A percentile compares a stretch with the other conserved stretches of the same genome.
Evolutionary conservation across 306 rosid species (phyloP).

Genomic region (Sechiopsis laciniata): DNA sequence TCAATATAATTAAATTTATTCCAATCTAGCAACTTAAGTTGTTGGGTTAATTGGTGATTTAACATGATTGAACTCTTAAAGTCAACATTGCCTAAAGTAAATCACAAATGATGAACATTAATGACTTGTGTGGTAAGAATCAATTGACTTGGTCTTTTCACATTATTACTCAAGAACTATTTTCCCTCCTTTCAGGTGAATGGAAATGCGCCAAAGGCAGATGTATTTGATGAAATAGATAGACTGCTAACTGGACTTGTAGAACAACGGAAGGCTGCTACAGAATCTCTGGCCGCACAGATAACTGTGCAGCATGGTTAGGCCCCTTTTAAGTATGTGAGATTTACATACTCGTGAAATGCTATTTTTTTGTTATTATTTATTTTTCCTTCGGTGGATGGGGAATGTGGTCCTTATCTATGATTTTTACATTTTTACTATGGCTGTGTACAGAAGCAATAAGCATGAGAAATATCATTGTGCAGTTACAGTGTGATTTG

Average conservation of each 20-base stretch:
- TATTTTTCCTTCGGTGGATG: background rate
- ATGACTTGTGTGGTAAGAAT: background rate
- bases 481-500: background rate
- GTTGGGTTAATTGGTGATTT: too few relatives aligned
- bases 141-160: background rate
- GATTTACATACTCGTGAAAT: background rate
- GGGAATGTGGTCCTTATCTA: too few relatives aligned
- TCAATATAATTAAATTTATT: too few relatives aligned
- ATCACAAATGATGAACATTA: background rate
- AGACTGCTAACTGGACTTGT: slow-evolving; percentile 40
- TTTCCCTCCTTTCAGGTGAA: slow-evolving; percentile 36
- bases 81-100: background rate
- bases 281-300: slow-evolving; percentile 50
- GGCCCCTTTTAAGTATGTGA: slow-evolving; percentile 17
- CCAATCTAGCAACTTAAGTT: too few relatives aligned
- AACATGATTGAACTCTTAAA: too few relatives aligned
- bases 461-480: background rate
- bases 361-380: slow-evolving; percentile 5
- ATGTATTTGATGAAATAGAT: slow-evolving; percentile 69
- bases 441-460: slow-evolving; percentile 12
- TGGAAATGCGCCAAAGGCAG: slow-evolving; percentile 53
- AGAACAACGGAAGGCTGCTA: slow-evolving; percentile 43
- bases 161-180: slow-evolving; percentile 10
- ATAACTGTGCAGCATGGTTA: slow-evolving; percentile 19
- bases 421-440: background rate